Conservation (phyloP, 2,329 filamentous ascomycete genomes). For the Colletotrichum coccodes region DNA sequence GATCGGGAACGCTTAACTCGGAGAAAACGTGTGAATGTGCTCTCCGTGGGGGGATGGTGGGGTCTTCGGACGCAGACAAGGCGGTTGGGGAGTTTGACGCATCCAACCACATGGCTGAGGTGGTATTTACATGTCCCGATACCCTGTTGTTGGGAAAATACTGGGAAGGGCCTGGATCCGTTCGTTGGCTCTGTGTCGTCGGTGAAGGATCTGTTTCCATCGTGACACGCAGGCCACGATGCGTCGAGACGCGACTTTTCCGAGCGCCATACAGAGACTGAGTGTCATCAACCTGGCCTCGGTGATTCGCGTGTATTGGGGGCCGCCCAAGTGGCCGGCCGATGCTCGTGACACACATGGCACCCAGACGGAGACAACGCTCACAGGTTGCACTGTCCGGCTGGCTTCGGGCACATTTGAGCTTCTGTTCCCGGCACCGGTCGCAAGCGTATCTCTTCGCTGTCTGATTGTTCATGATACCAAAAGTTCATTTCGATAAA, state of each 20-base stretch:
- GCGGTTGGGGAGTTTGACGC: background rate
- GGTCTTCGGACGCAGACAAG: background rate
- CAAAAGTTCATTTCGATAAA: background rate
- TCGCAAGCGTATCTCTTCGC: slow-evolving; percentile 1
- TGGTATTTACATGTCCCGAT: background rate
- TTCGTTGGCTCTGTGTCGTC: background rate
- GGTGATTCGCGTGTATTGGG: background rate
- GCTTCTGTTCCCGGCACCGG: slow-evolving; percentile 1
- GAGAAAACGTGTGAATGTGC: background rate
- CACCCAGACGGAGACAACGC: background rate
- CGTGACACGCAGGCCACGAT: background rate
- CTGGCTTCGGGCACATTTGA: background rate
- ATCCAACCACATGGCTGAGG: background rate
- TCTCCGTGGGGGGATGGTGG: background rate
- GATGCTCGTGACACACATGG: slow-evolving; percentile 2
- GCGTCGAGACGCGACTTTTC: background rate
- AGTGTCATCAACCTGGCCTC: background rate
- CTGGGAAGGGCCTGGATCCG: background rate
- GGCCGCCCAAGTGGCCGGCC: background rate
- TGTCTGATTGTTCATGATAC: background rate
- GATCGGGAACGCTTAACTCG: background rate
- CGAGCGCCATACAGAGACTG: background rate
- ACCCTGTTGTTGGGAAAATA: background rate
- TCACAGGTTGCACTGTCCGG: background rate
- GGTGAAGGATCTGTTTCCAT: background rate